Evolutionary conservation across 768 basidiomycete species (phyloP), one percentile per base, ranked within the genome.

Genomic region (Amanita jacksonii): DNA sequence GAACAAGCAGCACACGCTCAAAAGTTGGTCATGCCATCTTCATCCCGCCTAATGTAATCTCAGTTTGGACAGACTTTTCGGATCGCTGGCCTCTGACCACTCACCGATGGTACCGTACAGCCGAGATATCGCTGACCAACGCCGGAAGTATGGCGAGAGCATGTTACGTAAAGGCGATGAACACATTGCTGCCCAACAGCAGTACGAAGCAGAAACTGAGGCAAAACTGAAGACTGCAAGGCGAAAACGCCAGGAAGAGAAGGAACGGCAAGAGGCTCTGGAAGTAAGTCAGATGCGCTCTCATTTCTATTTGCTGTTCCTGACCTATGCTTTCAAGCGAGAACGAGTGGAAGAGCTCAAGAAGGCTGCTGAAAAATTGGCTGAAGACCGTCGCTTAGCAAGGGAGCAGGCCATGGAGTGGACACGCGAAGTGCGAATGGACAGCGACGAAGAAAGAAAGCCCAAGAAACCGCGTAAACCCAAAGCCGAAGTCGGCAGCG

Each of bases 111-210:
- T 93, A 13, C 89, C 91, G 0, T 98, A 97, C 62, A 86, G 72
- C 52, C 70, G 74, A 8, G 91, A 94, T 38, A 74, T 97, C 36
- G 90, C 92, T 0, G 85, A 91, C 52, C 85, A 94, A 52, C 79
- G 96, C 34, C 74, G 81, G 30, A 84, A 85, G 58, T 99, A 97
- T 54, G 91, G 92, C 9, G 84, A 88, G 49, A 82, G 74, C 54
- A 81, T 98, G 72, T 58, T 94, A 42, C 73, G 86, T 44, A 80
- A 80, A 41, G 82, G 79, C 2, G 84, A 87, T 8, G 88, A 86
- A 32, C 90, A 94, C 55, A 65, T 90, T 18, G 62, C 72, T 3
- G 67, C 73, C 13, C 91, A 94, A 57, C 67, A 73, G 42, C 74
- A 79, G 45, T 73, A 77, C 52, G 91, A 93, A 57, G 67, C 63